These are phyloP conservation scores for Nakazawaea wickerhamii DNA, from an alignment of 805 yeast genomes.

Conservation along the genomic window DNA sequence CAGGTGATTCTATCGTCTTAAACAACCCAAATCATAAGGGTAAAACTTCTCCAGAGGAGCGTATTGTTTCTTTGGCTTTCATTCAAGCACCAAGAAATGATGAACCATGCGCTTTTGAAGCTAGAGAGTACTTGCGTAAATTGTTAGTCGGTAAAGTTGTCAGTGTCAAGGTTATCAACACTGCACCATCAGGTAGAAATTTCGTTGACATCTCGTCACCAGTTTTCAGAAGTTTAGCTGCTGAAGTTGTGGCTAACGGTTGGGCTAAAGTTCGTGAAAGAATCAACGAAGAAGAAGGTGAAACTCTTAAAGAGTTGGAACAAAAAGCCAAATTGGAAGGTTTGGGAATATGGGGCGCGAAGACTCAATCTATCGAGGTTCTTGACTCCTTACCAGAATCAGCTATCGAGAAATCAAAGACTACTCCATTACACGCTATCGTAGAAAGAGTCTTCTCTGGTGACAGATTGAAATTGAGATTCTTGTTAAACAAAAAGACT, in stretches of 20 bases:
- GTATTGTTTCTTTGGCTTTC: constrained; percentile 58
- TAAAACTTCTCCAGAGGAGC: constrained; percentile 46
- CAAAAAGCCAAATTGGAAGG: constrained; percentile 43
- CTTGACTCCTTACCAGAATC: constrained; percentile 25
- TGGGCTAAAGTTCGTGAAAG: constrained; percentile 57
- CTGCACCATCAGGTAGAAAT: constrained; percentile 51
- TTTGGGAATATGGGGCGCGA: constrained; percentile 51
- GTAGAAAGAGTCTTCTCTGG: constrained; percentile 77
- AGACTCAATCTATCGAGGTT: constrained; percentile 20
- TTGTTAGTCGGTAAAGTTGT: constrained; percentile 60
- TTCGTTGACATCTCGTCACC: constrained; percentile 71
- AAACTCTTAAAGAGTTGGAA: constrained; percentile 35
- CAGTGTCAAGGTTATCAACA: constrained; percentile 52
- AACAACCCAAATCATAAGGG: constrained; percentile 40
- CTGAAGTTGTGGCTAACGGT: constrained; percentile 52
- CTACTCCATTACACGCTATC: constrained; percentile 46
- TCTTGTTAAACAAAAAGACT: constrained; percentile 37
- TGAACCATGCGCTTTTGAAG: constrained; percentile 47
- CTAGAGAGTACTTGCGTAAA: constrained; percentile 57
- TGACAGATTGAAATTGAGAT: constrained; percentile 64
- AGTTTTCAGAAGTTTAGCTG: constrained; percentile 52
- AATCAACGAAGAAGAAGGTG: constrained; percentile 37
- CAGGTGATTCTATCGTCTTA: constrained; percentile 66
- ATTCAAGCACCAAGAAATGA: constrained; percentile 52
- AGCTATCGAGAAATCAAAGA: constrained; percentile 31